These are phyloP conservation scores for Phylloporus sp. DNA, from an alignment of 768 basidiomycete genomes.

Conservation along the genomic window DNA sequence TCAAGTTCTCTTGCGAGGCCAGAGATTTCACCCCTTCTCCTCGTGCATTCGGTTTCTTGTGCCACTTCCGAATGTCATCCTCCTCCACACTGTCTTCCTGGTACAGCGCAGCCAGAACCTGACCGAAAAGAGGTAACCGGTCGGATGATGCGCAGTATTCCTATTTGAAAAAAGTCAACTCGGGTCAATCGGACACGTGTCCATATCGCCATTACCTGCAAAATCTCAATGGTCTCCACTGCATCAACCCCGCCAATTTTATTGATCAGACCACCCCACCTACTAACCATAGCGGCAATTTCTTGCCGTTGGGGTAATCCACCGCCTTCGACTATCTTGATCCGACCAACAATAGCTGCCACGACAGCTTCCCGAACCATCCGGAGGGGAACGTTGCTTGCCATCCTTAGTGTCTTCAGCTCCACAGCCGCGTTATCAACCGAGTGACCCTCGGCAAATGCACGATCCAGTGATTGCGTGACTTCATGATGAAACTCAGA, in stretches of 20 bases:
- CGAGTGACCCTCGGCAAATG: constrained; percentile 86
- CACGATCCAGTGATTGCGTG: constrained; percentile 82
- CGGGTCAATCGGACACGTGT: background rate
- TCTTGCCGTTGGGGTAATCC: constrained; percentile 57
- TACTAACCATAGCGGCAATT: constrained; percentile 55
- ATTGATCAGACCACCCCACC: constrained; percentile 84
- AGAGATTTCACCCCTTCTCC: constrained; percentile 45
- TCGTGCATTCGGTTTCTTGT: constrained; percentile 51
- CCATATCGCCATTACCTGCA: constrained; percentile 56
- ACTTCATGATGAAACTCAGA: constrained; percentile 76
- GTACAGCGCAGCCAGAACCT: constrained; percentile 82
- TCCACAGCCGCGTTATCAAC: constrained; percentile 93
- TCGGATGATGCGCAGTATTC: constrained; percentile 61
- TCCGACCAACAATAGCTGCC: constrained; percentile 71
- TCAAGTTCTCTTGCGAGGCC: constrained; percentile 48
- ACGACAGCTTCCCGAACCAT: constrained; percentile 87
- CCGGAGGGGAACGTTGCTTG: constrained; percentile 86
- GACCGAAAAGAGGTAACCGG: constrained; percentile 72
- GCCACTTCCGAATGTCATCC: constrained; percentile 88
- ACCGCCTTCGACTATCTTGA: constrained; percentile 57
- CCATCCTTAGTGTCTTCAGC: constrained; percentile 95
- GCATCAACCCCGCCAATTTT: constrained; percentile 80
- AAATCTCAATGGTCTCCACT: constrained; percentile 70
- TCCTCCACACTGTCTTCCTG: constrained; percentile 91
- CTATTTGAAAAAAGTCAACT: constrained; percentile 34